phyloP scores from a whole-genome alignment of 345 rosid genomes.

The Citrus cavaleriei region DNA sequence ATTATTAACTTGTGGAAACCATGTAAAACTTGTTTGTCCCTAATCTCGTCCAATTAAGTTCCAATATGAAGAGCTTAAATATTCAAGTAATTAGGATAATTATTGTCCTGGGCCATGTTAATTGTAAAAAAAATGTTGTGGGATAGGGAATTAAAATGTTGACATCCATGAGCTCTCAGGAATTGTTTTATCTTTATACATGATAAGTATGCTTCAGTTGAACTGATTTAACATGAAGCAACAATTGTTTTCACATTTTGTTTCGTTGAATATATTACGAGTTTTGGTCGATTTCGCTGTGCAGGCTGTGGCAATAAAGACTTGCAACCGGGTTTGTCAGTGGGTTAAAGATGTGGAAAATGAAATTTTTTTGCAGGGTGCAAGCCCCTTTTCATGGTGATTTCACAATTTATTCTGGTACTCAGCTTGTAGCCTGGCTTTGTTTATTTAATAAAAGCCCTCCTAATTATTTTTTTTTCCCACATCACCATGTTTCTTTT shows the following conservation, averaged over 20 bases:
- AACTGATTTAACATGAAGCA: neutral
- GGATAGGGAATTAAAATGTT: neutral
- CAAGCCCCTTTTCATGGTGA: slow-evolving; percentile 98
- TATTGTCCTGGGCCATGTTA: neutral
- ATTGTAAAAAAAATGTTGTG: neutral
- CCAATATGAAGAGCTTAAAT: neutral
- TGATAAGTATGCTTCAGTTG: neutral
- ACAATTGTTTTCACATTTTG: neutral
- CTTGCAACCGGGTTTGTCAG: slow-evolving; percentile 85
- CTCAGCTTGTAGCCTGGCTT: slow-evolving; percentile 30
- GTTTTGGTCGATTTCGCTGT: slow-evolving; percentile 4
- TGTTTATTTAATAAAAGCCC: slow-evolving; percentile 15
- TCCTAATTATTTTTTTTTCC: neutral
- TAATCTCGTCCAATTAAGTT: neutral
- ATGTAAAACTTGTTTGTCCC: neutral
- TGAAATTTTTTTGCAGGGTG: slow-evolving; percentile 93
- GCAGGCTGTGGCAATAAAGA: slow-evolving; percentile 88
- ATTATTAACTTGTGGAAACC: neutral
- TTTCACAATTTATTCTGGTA: slow-evolving; percentile 14
- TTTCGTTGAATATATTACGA: neutral
- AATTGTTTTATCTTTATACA: neutral
- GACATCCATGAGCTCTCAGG: neutral
- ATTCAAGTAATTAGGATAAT: neutral
- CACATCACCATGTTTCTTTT: neutral
- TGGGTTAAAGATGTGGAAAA: slow-evolving; percentile 96